Conservation (phyloP, 1,284 basidiomycete genomes). For the Ustanciosporium gigantosporum region DNA sequence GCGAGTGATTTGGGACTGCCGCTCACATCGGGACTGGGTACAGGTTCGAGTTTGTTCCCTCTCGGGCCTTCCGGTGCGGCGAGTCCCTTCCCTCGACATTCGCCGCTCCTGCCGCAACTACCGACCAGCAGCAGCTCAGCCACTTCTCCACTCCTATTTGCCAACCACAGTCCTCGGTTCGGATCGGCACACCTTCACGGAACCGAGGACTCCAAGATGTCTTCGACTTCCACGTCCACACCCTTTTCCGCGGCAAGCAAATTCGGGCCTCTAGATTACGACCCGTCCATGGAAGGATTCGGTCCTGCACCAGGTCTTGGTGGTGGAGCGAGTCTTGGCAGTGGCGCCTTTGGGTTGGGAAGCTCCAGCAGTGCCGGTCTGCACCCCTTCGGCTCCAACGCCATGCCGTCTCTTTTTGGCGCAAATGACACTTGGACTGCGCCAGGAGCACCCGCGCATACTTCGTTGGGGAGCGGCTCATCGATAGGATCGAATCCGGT, state of each 20-base stretch:
- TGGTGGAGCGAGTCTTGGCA: constrained; percentile 1
- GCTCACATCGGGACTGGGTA: constrained; percentile 6
- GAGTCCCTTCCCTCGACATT: constrained; percentile 23
- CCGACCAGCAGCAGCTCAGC: background rate
- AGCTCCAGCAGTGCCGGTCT: constrained; percentile 4
- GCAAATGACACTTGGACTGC: constrained; percentile 26
- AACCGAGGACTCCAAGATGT: background rate
- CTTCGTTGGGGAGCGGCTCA: background rate
- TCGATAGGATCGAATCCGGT: background rate
- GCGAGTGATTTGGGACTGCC: constrained; percentile 15
- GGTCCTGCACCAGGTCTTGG: constrained; percentile 18
- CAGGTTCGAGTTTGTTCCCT: constrained; percentile 17
- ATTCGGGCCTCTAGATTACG: constrained; percentile 35
- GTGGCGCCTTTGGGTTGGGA: background rate
- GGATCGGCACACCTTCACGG: constrained; percentile 6
- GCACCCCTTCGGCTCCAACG: constrained; percentile 13
- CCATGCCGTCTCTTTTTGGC: constrained; percentile 25
- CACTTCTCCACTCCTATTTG: constrained; percentile 4
- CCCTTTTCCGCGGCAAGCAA: constrained; percentile 19
- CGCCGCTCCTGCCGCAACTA: constrained; percentile 18
- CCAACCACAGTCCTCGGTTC: constrained; percentile 23
- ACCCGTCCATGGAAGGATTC: constrained; percentile 24
- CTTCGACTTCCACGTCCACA: background rate
- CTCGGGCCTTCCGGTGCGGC: constrained; percentile 10
- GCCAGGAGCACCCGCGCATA: background rate